Base-by-base conservation (phyloP, 129 eudicot species). In the Smallanthus sonchifolius region DNA sequence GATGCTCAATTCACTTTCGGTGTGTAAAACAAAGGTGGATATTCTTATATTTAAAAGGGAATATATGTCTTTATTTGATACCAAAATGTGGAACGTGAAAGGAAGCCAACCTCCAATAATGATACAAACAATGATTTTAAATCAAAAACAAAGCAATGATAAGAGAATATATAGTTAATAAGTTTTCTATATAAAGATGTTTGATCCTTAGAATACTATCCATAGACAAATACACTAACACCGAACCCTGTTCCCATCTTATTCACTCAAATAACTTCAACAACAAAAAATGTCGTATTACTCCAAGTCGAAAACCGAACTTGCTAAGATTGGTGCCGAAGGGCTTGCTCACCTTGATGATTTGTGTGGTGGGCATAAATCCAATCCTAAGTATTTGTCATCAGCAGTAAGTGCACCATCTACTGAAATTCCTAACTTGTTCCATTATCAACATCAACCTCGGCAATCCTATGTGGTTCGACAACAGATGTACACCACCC, bases 331-430 rank as follows among this genome's bases (percentile, higher is more conserved):
- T 63, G 82, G 82, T 35, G 71, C 42, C 5, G 77, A 78, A 43
- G 82, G 57, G 5, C 71, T 79, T 72, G 72, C 60, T 40, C 45
- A 71, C 16, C 72, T 79, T 40, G 82, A 77, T 59, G 65, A 44
- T 61, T 48, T 69, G 37, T 57, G 49, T 0, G 17, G 56, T 39
- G 71, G 45, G 35, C 55, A 30, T 34, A 72, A 51, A 70, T 54
- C 28, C 64, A 78, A 62, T 13, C 55, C 70, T 7, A 52, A 4
- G 30, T 52, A 61, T 38, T 35, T 72, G 17, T 5, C 65, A 35
- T 30, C 77, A 15, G 4, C 65, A 6, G 34, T n/a, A 61, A 28
- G n/a, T n/a, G 48, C 10, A 32, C 49, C 70, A 44, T 51, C 62
- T 7, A 34, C 4, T 69, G 70, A 69, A 32, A 6, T n/a, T 20